phyloP scores from a whole-genome alignment of 306 rosid genomes.

The Rubus parviflorus region DNA sequence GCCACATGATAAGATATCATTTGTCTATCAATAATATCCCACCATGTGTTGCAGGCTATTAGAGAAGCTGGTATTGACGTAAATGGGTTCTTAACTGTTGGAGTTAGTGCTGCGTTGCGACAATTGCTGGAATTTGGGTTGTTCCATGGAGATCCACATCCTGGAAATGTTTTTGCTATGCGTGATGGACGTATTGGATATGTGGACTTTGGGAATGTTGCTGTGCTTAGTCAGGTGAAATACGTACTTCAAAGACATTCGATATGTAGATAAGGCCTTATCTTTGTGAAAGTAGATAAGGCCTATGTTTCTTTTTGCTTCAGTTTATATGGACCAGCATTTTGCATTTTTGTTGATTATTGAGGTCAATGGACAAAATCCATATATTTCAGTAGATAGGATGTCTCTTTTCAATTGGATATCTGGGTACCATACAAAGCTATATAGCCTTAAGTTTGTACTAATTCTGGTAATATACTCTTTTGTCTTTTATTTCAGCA shows the following conservation, averaged over 20 bases:
- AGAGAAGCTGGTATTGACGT: constrained; percentile 86
- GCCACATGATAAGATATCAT: constrained; percentile 17
- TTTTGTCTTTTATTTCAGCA: constrained; percentile 58
- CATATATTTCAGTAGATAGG: not conserved
- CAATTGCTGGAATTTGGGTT: constrained; percentile 95
- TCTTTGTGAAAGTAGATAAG: not conserved
- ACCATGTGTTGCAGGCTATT: constrained; percentile 62
- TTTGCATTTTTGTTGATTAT: not conserved
- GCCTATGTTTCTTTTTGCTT: not conserved
- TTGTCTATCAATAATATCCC: constrained; percentile 25
- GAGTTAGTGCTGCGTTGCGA: constrained; percentile 96
- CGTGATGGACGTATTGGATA: constrained; percentile 98
- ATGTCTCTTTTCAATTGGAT: not conserved
- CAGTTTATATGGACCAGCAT: not conserved
- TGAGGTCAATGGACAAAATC: not conserved
- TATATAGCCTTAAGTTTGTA: not conserved
- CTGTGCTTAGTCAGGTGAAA: constrained; percentile 97
- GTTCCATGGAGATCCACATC: constrained; percentile 99
- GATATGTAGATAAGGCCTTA: not conserved
- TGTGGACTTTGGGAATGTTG: constrained; percentile 97
- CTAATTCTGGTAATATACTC: not conserved
- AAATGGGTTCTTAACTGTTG: constrained; percentile 87
- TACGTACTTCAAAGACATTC: constrained; percentile 17
- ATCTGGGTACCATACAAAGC: not conserved
- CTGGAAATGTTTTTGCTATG: constrained; percentile 98